Evolutionary conservation across 495 filamentous ascomycete species (phyloP), one percentile per base, ranked within the genome.

Genomic region (Podospora fimiseda): DNA sequence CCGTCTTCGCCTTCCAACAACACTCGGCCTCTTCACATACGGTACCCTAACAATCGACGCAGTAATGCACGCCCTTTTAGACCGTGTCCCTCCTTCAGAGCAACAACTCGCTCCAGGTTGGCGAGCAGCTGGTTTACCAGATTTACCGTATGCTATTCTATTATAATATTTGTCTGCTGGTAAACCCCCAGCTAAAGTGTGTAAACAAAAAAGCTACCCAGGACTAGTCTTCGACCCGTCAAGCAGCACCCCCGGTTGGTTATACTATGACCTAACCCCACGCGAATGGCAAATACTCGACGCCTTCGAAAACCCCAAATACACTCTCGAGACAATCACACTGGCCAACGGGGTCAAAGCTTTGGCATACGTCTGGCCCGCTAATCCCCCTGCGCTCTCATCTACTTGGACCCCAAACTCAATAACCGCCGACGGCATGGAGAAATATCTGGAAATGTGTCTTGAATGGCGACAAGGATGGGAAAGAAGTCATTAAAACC

Each of bases 351-450:
- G 45, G 3, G 43, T 33, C 8, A 23, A 37, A 16, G 45, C 16
- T n/a, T 24, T 55, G 2, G 52, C 45, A 2, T 55, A 55, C 36
- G 37, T 55, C 14, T 55, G 52, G 52, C 52, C 52, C 7, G 43
- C 43, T 8, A 44, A 37, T 3, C 24, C 51, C 16, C 44, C 20
- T 5, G 52, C 45, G 4, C 45, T 55, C 5, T 22, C 45, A 15
- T 23, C 27, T n/a, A 50, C 53, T n/a, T 56, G 53, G 53, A 45
- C 53, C 24, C 27, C 46, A 1, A 41, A 50, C 9, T 38, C 9
- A 11, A 22, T 43, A 2, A 41, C 50, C 27, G 18, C 14, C 13
- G 43, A 37, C 4, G 30, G 27, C 3, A 36, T 44, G 14, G 42
- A 38, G 16, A 30, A 20, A 15, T 56, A 56, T 33, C 8, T 56